Evolutionary conservation across 768 basidiomycete genomes (phyloP).

Genomic region (Tubosaeta sp.): DNA sequence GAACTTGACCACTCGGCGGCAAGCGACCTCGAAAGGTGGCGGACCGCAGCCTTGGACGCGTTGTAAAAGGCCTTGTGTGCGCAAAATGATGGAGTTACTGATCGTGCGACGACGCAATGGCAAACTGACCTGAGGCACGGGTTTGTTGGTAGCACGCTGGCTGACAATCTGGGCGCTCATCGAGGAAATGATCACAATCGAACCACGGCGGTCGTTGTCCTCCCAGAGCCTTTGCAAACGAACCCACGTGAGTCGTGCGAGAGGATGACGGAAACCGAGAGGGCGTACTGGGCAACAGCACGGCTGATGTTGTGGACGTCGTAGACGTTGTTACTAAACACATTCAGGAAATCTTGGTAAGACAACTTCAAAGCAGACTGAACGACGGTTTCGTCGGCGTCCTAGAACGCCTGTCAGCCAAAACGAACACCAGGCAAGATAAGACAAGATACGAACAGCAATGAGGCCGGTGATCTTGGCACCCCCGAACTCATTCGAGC

Average conservation of each 20-base stretch:
- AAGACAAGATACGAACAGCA: conserved; percentile 36
- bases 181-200: conserved; percentile 61
- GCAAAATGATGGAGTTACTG: neutral
- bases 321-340: conserved; percentile 58
- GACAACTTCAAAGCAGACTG: conserved; percentile 58
- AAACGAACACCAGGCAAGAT: neutral
- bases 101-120: neutral
- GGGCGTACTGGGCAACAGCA: conserved; percentile 47
- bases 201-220: conserved; percentile 34
- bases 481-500: conserved; percentile 35
- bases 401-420: conserved; percentile 30
- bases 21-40: conserved; percentile 55
- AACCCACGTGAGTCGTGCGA: neutral
- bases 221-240: conserved; percentile 39
- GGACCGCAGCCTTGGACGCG: conserved; percentile 67
- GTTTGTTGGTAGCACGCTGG: conserved; percentile 38
- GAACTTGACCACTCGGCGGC: conserved; percentile 53
- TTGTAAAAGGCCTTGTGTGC: conserved; percentile 46
- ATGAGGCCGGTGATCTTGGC: conserved; percentile 47
- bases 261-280: neutral
- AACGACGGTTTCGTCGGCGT: conserved; percentile 58
- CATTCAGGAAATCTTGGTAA: conserved; percentile 48
- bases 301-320: conserved; percentile 65
- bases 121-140: conserved; percentile 47
- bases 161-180: conserved; percentile 71